Evolutionary conservation across 192 early-diverging fungal genomes (phyloP), one percentile per base, ranked within the genome.

Genomic region (Jimgerdemannia lactiflua): DNA sequence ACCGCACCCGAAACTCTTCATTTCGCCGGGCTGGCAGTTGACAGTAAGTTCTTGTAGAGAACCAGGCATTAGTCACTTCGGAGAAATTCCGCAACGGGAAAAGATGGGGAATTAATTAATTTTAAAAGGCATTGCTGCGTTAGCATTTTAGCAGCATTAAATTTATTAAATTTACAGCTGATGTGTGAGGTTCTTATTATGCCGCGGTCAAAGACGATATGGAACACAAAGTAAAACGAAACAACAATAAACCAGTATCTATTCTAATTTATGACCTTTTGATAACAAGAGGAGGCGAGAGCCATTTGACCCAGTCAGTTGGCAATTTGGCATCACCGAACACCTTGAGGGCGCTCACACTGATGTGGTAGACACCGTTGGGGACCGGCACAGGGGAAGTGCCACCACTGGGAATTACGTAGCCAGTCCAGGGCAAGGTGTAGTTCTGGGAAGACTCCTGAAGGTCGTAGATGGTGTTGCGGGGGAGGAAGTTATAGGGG

Each of bases 331-430:
- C 77, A 71, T 82, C 75, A 65, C 74, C 75, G 18, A 82, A 49
- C 8, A 79, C 49, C 64, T 74, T 78, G 4, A 82, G 75, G 49
- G 77, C 81, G 40, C 67, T 73, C 14, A 77, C 67, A 3, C 43
- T 54, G 67, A 79, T 70, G 41, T 54, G 19, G 11, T 83, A 83
- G 20, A 65, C 66, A n/a, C 78, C 81, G 44, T 67, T 20, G n/a
- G 69, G 68, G 39, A 75, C 64, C 65, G 68, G 67, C 18, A 71
- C n/a, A 18, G 71, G 19, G 14, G 64, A 63, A 19, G 74, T 68
- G n/a, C 67, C 41, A 11, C 71, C 69, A 29, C 54, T 10, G 19
- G 75, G 71, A 49, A 74, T 18, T 44, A 73, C 70, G 17, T 67
- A 65, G 64, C 78, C 81, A 70, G 76, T 70, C 81, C 81, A 82